phyloP scores from a whole-genome alignment of 371 early-diverging fungal species.

The Rhizopus delemar region DNA sequence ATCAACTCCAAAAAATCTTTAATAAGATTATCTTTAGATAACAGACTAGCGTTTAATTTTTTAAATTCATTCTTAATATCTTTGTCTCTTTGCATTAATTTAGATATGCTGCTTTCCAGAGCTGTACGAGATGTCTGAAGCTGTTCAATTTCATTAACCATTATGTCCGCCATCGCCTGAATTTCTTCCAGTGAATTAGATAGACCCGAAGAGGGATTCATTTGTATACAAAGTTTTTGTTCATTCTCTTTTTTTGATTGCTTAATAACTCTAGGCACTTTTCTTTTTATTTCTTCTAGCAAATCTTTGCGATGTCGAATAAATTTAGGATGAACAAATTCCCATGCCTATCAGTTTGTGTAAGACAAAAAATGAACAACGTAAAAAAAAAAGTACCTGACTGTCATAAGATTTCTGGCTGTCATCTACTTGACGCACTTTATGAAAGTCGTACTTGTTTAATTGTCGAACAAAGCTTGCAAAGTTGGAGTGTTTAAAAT shows the following conservation, averaged over 20 bases:
- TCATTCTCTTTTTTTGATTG: constrained; percentile 37
- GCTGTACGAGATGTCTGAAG: constrained; percentile 32
- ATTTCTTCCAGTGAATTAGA: constrained; percentile 23
- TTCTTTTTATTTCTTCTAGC: constrained; percentile 64
- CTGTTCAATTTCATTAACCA: constrained; percentile 53
- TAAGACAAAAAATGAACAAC: background rate
- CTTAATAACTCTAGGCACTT: constrained; percentile 35
- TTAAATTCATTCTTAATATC: constrained; percentile 60
- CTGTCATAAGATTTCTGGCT: constrained; percentile 61
- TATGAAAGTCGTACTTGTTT: constrained; percentile 97
- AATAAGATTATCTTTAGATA: constrained; percentile 64
- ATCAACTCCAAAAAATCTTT: constrained; percentile 56
- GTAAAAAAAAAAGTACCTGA: constrained; percentile 44
- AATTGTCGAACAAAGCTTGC: constrained; percentile 94
- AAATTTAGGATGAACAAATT: constrained; percentile 79
- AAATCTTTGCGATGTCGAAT: constrained; percentile 63
- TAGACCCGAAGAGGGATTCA: background rate
- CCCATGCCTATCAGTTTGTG: constrained; percentile 62
- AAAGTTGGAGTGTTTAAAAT: constrained; percentile 94
- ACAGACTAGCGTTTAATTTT: constrained; percentile 58
- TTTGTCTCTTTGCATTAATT: constrained; percentile 56
- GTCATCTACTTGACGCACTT: constrained; percentile 67
- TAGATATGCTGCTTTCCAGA: constrained; percentile 38
- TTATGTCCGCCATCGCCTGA: constrained; percentile 27
- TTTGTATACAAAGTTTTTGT: background rate